Percentiles rank a stretch among this genome's conserved stretches.
Evolutionary conservation across 129 eudicot genomes (phyloP).

Genomic region (Lactuca sativa): DNA sequence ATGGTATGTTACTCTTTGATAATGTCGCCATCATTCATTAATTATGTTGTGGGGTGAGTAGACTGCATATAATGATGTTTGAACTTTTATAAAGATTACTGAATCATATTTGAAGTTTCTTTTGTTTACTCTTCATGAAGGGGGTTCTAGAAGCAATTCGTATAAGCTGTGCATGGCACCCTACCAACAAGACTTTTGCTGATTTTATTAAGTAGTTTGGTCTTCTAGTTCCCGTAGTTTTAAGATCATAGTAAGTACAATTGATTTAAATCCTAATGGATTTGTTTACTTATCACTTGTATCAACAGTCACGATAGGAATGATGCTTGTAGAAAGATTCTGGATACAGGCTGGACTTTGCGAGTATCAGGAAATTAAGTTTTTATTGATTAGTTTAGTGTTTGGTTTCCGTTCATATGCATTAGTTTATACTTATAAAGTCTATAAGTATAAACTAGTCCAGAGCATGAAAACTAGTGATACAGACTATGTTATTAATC

Average conservation of each 20-base stretch:
- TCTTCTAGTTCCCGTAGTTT: slow-evolving; percentile 77
- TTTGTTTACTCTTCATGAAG: slow-evolving; percentile 43
- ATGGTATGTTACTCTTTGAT: slow-evolving; percentile 53
- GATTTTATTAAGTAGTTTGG: slow-evolving; percentile 87
- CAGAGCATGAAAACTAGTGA: not conserved
- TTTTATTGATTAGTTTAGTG: slow-evolving; percentile 9
- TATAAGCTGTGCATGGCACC: slow-evolving; percentile 97
- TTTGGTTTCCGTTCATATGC: slow-evolving; percentile 14
- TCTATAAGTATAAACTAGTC: no score
- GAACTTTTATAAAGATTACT: not conserved
- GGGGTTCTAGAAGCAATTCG: slow-evolving; percentile 99
- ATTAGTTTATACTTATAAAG: slow-evolving; percentile 17
- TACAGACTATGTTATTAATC: not conserved
- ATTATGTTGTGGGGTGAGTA: slow-evolving; percentile 98
- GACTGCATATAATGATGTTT: slow-evolving; percentile 8
- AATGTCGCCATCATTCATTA: slow-evolving; percentile 85
- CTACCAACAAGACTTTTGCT: slow-evolving; percentile 74
- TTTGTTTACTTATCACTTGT: slow-evolving; percentile 16
- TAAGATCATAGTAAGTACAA: slow-evolving; percentile 66
- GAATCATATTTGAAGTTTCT: slow-evolving; percentile 9
- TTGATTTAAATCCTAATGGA: slow-evolving; percentile 4
- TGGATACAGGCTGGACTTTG: slow-evolving; percentile 56
- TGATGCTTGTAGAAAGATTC: slow-evolving; percentile 71
- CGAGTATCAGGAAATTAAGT: slow-evolving; percentile 70
- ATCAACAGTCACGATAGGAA: slow-evolving; percentile 64